Percentiles rank a stretch among this genome's conserved stretches.
Evolutionary conservation across 805 yeast genomes (phyloP).

Genomic region (Wickerhamomyces queroliae): DNA sequence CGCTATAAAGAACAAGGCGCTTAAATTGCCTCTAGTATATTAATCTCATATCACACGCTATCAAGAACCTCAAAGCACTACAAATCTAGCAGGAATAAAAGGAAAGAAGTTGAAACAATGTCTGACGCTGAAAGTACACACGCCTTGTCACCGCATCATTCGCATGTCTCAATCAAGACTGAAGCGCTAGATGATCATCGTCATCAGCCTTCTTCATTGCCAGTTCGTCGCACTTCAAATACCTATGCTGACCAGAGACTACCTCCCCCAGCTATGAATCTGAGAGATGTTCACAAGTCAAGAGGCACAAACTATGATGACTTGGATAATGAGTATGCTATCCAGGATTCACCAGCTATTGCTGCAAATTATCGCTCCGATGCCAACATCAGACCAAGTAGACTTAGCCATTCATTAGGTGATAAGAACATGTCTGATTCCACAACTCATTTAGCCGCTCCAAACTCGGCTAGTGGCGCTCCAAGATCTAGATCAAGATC

Average conservation of each 20-base stretch:
- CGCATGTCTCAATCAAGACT: slow-evolving; percentile 31
- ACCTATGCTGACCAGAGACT: slow-evolving; percentile 7
- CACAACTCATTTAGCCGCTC: too few species aligned
- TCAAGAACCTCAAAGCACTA: too few species aligned
- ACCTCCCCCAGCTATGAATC: slow-evolving; percentile 18
- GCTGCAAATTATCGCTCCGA: slow-evolving; percentile 1
- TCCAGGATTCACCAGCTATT: slow-evolving; percentile 8
- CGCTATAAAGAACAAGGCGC: not conserved
- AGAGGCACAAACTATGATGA: slow-evolving; percentile 5
- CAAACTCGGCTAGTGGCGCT: too few species aligned
- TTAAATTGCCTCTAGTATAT: too few species aligned
- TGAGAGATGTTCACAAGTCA: not conserved
- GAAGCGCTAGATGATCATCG: slow-evolving; percentile 43
- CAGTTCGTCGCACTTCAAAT: slow-evolving; percentile 25
- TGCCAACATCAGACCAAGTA: slow-evolving; percentile 7
- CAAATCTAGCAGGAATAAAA: too few species aligned
- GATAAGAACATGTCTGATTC: too few species aligned
- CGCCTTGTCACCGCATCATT: slow-evolving; percentile 16
- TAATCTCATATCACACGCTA: too few species aligned
- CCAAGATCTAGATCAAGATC: slow-evolving; percentile 32
- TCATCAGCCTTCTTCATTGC: slow-evolving; percentile 37
- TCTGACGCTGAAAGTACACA: slow-evolving; percentile 23
- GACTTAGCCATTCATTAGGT: slow-evolving; percentile 6
- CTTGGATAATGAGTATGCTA: slow-evolving; percentile 12
- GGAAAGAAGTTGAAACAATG: too few species aligned